These are phyloP conservation scores for Candida sanyaensis DNA, from an alignment of 1,139 yeast species.

Conservation along the genomic window DNA sequence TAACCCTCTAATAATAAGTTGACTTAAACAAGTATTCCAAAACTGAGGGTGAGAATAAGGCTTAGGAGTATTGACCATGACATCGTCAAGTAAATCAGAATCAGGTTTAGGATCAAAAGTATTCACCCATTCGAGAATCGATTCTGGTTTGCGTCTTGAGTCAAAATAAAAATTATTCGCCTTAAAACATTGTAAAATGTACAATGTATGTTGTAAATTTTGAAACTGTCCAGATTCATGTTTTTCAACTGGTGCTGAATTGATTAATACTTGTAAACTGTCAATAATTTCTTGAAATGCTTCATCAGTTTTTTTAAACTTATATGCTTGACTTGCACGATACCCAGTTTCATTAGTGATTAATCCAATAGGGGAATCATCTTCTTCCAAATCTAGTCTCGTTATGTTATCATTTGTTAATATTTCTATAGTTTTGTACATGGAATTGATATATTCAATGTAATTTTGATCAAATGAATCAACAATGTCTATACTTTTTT, in stretches of 20 bases:
- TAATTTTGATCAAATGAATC: conserved; percentile 24
- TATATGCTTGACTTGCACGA: conserved; percentile 11
- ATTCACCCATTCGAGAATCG: conserved; percentile 63
- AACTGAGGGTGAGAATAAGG: conserved; percentile 60
- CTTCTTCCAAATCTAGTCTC: conserved; percentile 21
- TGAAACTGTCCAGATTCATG: conserved; percentile 1
- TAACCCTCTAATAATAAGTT: conserved; percentile 63
- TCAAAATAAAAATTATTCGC: conserved; percentile 51
- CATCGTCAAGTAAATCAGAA: conserved; percentile 44
- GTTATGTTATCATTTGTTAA: conserved; percentile 23
- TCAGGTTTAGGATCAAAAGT: conserved; percentile 64
- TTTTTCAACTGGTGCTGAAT: conserved; percentile 10
- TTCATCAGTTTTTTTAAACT: conserved; percentile 22
- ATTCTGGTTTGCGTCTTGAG: conserved; percentile 45
- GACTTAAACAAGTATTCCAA: conserved; percentile 63
- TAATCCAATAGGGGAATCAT: conserved; percentile 36
- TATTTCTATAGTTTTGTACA: conserved; percentile 37
- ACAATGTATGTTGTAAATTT: conserved; percentile 25
- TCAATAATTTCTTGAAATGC: conserved; percentile 31
- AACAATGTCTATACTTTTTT: conserved; percentile 21
- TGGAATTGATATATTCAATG: conserved; percentile 29
- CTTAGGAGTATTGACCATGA: conserved; percentile 41
- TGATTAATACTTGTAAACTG: conserved; percentile 20
- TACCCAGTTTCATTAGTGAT: conserved; percentile 22
- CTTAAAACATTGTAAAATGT: conserved; percentile 58